phyloP scores from a whole-genome alignment of 345 rosid genomes.

The Lepidium didymum region DNA sequence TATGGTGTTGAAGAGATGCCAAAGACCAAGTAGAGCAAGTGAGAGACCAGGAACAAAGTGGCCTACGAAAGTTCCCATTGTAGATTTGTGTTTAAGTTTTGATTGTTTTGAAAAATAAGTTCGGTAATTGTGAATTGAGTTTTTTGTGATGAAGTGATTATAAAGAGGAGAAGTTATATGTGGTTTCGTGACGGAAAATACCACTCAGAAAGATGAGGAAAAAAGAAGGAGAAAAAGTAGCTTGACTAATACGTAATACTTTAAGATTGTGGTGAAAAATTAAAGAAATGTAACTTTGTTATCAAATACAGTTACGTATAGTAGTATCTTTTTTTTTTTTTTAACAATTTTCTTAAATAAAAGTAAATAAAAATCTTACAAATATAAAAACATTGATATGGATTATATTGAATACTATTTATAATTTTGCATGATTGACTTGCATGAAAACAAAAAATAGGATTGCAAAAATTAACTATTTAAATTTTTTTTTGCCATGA shows the following conservation, averaged over 20 bases:
- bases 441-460: too few relatives aligned
- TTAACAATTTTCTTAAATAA: too few relatives aligned
- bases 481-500: too few relatives aligned
- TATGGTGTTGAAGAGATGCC: slow-evolving; percentile 69
- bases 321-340: too few relatives aligned
- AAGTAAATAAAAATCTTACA: too few relatives aligned
- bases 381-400: too few relatives aligned
- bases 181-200: slow-evolving; percentile 19
- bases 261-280: slow-evolving; percentile 1
- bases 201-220: slow-evolving; percentile 16
- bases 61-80: slow-evolving; percentile 66
- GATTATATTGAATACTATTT: too few relatives aligned
- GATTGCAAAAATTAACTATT: too few relatives aligned
- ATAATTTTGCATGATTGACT: too few relatives aligned
- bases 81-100: background rate
- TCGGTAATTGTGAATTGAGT: background rate
- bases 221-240: slow-evolving; percentile 3
- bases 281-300: background rate
- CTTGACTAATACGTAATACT: slow-evolving; percentile 11
- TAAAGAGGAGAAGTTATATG: background rate
- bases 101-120: background rate
- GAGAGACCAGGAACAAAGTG: slow-evolving; percentile 70
- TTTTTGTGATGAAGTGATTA: background rate
- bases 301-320: background rate
- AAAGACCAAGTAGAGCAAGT: slow-evolving; percentile 62